A percentile compares a stretch with the other conserved stretches of the same genome.
phyloP scores from a whole-genome alignment of 129 eudicot species.

The Saposhnikovia divaricata region DNA sequence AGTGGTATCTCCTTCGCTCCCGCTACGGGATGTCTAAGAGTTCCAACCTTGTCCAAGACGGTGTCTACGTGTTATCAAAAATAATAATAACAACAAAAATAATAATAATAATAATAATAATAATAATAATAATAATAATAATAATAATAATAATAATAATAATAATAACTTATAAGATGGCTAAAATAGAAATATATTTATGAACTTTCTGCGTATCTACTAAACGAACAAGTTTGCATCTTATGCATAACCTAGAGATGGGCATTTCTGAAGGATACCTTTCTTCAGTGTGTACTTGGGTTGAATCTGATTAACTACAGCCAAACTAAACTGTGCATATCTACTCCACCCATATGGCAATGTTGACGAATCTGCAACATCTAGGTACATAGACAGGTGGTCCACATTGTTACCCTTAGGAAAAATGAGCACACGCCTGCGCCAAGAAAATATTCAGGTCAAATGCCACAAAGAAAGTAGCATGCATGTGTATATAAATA shows the following conservation, averaged over 20 bases:
- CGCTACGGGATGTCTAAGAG: too few relatives aligned
- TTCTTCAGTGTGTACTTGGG: constrained; percentile 63
- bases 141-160: too few relatives aligned
- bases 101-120: too few relatives aligned
- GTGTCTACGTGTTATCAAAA: too few relatives aligned
- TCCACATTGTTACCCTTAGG: constrained; percentile 98
- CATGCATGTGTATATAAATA: neutral
- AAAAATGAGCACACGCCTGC: constrained; percentile 90
- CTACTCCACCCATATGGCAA: constrained; percentile 98
- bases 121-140: too few relatives aligned
- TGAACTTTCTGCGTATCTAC: neutral
- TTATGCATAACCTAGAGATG: neutral
- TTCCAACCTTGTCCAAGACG: too few relatives aligned
- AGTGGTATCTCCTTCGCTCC: too few relatives aligned
- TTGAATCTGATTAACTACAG: constrained; percentile 75
- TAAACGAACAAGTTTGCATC: neutral
- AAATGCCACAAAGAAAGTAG: neutral
- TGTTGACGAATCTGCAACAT: constrained; percentile 79
- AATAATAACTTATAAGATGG: neutral
- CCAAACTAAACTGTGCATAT: constrained; percentile 91
- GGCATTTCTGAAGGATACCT: constrained; percentile 32
- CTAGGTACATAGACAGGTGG: constrained; percentile 83
- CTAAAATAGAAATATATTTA: neutral
- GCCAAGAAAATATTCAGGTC: constrained; percentile 10
- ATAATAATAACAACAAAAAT: neutral